Base-by-base conservation (phyloP, 148 eudicot species). In the Chenopodium suecicum region DNA sequence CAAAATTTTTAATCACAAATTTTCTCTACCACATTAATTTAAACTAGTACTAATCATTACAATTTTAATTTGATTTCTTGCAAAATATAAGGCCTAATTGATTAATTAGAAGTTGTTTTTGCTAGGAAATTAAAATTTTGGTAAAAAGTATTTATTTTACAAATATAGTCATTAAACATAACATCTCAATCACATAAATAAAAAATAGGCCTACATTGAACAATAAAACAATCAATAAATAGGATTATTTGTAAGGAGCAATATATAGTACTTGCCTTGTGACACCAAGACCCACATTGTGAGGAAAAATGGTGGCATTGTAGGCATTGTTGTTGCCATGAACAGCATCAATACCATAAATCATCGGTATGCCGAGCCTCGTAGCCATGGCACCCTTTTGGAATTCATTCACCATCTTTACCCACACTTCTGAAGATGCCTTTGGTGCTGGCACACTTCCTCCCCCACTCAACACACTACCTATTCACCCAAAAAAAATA, bases 271-370 rank as follows among this genome's bases (percentile, higher is more conserved):
- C 88, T 83, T 87, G 86, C 94, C 94, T 91, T 76, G 94, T 91
- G 71, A 84, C 94, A 78, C 94, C 94, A 84, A 91, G 91, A 10
- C 92, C 94, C 13, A 91, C 86, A 84, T 91, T 91, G 82, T 91
- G 94, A 82, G 94, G 94, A 79, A 91, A 91, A 44, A 91, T 86
- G 65, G 94, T 91, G 62, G 94, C 87, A 58, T 81, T 81, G 66
- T 91, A 91, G 63, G 77, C 94, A 75, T 90, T 90, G 88, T 90
- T 90, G 81, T 91, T 88, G 71, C 94, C 94, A 81, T 91, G 94
- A 79, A 91, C 86, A 29, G 94, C 94, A 85, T 90, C 92, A 70
- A 90, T 89, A 8, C 94, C 94, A 73, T 87, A 87, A 72, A 91
- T 89, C 86, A 90, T 86, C 17, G 94, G 94, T 50, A 91, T 91